A percentile compares a stretch with the other conserved stretches of the same genome.
Conservation (phyloP, 2,329 filamentous ascomycete species). For the Talaromyces sp. region DNA sequence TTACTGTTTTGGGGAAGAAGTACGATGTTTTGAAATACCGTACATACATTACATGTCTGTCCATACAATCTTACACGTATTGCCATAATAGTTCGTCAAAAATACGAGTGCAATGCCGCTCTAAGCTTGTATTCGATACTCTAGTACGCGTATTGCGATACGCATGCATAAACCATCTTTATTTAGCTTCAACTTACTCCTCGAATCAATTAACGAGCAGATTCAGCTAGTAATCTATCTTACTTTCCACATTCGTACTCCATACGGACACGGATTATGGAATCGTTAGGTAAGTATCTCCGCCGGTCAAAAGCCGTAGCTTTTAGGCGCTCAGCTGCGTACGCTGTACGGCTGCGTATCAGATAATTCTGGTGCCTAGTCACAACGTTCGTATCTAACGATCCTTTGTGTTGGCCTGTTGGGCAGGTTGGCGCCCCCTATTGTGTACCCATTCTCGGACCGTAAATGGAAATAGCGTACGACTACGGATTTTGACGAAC, state of each 20-base stretch:
- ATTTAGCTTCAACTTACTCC: neutral
- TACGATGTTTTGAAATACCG: neutral
- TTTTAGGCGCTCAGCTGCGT: neutral
- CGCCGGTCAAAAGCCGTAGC: neutral
- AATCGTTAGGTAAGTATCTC: neutral
- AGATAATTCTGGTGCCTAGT: slow-evolving; percentile 7
- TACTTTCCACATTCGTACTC: neutral
- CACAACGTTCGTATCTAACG: neutral
- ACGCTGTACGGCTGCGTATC: neutral
- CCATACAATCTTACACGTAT: neutral
- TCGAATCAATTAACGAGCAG: neutral
- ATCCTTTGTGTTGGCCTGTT: neutral
- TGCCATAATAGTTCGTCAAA: neutral
- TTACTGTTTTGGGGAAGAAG: neutral
- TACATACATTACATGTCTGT: neutral
- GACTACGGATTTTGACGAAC: neutral
- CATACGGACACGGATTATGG: neutral
- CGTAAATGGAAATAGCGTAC: neutral
- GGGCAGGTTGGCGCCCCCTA: neutral
- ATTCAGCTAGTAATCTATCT: slow-evolving; percentile 1
- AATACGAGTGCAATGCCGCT: neutral
- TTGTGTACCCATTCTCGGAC: neutral
- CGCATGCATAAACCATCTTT: neutral
- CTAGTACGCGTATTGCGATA: neutral
- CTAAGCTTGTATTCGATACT: neutral